These are phyloP conservation scores for Cryptosporidium parvum DNA, from an alignment of 169 alveolate genomes.

Conservation along the genomic window DNA sequence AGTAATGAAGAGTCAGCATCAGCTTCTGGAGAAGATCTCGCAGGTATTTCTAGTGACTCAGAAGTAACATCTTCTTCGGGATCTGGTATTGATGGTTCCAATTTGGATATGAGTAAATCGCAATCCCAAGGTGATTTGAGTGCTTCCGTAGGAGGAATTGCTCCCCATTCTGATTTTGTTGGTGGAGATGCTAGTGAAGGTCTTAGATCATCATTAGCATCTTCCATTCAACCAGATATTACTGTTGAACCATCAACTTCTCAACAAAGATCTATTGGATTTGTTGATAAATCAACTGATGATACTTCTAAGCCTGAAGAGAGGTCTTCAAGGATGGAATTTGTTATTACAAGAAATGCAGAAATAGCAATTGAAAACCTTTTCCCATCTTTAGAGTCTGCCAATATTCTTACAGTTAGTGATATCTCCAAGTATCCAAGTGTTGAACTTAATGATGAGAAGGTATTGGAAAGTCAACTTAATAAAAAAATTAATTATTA, in stretches of 20 bases:
- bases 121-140: not conserved
- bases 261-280: not conserved
- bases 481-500: not conserved
- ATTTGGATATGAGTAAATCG: not conserved
- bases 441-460: slow-evolving; percentile 54
- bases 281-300: not conserved
- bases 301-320: not conserved
- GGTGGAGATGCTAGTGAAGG: not conserved
- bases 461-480: slow-evolving; percentile 6
- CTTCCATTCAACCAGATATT: not conserved
- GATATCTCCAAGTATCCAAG: slow-evolving; percentile 44
- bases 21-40: not conserved
- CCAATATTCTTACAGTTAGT: slow-evolving; percentile 9
- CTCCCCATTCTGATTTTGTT: not conserved
- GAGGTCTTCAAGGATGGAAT: slow-evolving; percentile 2
- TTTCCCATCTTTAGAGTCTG: slow-evolving; percentile 34
- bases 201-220: not conserved
- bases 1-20: not conserved
- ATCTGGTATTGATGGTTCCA: not conserved
- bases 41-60: not conserved
- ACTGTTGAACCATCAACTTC: not conserved
- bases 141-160: not conserved
- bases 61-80: not conserved
- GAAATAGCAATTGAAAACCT: slow-evolving; percentile 30
- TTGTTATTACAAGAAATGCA: slow-evolving; percentile 23